Base-by-base conservation (phyloP, 495 filamentous ascomycete species). In the Annulohypoxylon maeteangense region DNA sequence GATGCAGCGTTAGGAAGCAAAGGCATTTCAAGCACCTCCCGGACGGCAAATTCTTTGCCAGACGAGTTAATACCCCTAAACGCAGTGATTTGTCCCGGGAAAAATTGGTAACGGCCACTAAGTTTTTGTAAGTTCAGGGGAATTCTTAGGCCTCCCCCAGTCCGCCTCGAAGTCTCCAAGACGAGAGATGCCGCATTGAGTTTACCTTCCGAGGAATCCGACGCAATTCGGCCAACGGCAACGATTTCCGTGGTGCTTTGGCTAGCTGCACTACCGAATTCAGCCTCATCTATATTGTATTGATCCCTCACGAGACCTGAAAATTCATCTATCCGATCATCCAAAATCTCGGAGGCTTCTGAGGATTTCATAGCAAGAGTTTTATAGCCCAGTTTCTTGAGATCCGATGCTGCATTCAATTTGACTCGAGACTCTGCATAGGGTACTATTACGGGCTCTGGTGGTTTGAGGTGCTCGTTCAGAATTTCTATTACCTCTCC, bases 321-420 rank as follows among this genome's bases (percentile, higher is more conserved):
- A 69, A 98, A 97, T 31, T 92, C 93, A 62, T 99, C 95, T 78
- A 99, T 97, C 45, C 95, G 88, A 77, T 97, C 94, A 76, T 99
- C 95, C 5, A 97, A 84, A 57, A 97, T 91, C 79, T 97, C 94
- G 2, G 94, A 94, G 1, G 93, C 89, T 73, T 97, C 94, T 4
- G 93, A 93, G 11, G 94, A 85, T 70, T 95, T 96, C 93, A 97
- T 97, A 29, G 93, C 91, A 82, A 98, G 91, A 0, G 93, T 90
- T 71, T 93, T 93, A 78, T 97, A 99, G 7, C 87, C 88, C 57
- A 97, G 91, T 75, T 97, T 98, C 75, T 92, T 93, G 56, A 91
- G 83, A 72, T 99, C 95, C 2, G 91, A 92, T 67, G 92, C 91
- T 14, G 91, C 90, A 1, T 87, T 92, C 4, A 95, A 86, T 75